A percentile compares a stretch with the other conserved stretches of the same genome.
These are phyloP conservation scores for Neopestalotiopsis rosae DNA, from an alignment of 2,329 filamentous ascomycete species.

Conservation along the genomic window DNA sequence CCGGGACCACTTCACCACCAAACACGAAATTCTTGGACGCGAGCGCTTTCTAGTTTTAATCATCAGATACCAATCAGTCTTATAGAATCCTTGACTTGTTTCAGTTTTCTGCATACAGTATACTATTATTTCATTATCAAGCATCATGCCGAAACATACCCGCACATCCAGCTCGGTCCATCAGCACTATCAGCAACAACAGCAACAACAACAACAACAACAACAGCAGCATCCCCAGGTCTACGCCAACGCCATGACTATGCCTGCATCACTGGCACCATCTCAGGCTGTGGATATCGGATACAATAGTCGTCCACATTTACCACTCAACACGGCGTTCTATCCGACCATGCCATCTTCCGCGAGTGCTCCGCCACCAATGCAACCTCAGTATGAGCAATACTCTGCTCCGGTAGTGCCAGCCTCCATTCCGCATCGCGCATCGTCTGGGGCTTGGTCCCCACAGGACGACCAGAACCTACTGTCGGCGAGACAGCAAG, in stretches of 20 bases:
- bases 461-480: constrained; percentile 76
- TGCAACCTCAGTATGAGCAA: constrained; percentile 46
- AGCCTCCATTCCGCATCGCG: constrained; percentile 51
- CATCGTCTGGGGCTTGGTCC: constrained; percentile 74
- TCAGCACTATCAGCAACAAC: constrained; percentile 21
- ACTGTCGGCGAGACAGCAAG: constrained; percentile 72
- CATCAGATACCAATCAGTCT: constrained; percentile 23
- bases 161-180: constrained; percentile 45
- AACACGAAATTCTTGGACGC: constrained; percentile 17
- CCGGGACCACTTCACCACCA: constrained; percentile 15
- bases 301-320: constrained; percentile 45
- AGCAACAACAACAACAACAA: constrained; percentile 28
- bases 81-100: constrained; percentile 21
- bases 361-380: constrained; percentile 36
- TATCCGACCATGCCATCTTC: constrained; percentile 43
- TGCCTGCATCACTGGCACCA: constrained; percentile 46
- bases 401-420: constrained; percentile 42
- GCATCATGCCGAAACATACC: constrained; percentile 52
- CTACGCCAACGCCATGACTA: constrained; percentile 40
- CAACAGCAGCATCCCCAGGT: constrained; percentile 19
- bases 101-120: constrained; percentile 20
- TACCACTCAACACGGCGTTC: constrained; percentile 44
- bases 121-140: constrained; percentile 22
- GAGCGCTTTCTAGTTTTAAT: constrained; percentile 33
- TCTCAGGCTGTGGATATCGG: constrained; percentile 48